phyloP scores from a whole-genome alignment of 2,329 filamentous ascomycete species.

The Coniella vitis region DNA sequence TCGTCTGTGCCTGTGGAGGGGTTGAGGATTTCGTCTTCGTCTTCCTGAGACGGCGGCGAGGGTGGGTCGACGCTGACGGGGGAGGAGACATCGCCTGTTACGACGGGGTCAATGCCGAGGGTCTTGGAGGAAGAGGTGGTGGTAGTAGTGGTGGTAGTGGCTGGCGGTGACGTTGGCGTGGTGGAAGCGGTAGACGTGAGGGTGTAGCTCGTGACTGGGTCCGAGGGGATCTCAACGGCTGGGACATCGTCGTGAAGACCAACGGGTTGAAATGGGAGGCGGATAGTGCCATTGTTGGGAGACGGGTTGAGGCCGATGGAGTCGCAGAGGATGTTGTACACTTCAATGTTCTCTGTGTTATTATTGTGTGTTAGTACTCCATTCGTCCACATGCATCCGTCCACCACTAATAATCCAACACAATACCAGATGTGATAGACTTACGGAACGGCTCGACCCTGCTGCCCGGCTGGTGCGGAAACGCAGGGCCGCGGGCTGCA shows the following conservation, averaged over 20 bases:
- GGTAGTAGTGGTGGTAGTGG: not conserved
- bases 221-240: constrained; percentile 42
- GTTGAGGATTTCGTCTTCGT: constrained; percentile 24
- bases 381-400: no score
- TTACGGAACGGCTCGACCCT: constrained; percentile 75
- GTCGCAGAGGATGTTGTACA: constrained; percentile 93
- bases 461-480: constrained; percentile 78
- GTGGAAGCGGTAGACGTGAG: constrained; percentile 2
- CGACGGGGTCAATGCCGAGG: constrained; percentile 16
- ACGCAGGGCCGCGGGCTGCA: constrained; percentile 83
- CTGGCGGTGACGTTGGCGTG: constrained; percentile 12
- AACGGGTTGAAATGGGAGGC: constrained; percentile 58
- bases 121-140: constrained; percentile 15
- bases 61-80: constrained; percentile 19
- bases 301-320: constrained; percentile 66
- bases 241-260: constrained; percentile 53
- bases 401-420: no score
- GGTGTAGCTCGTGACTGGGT: constrained; percentile 37
- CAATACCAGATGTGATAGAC: no score
- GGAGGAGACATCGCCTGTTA: constrained; percentile 20
- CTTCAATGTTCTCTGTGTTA: constrained; percentile 76
- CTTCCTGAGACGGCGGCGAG: constrained; percentile 18
- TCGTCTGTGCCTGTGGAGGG: constrained; percentile 18
- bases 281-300: constrained; percentile 82
- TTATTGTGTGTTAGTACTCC: constrained; percentile 12